Evolutionary conservation across 345 rosid species (phyloP).

Genomic region (Salix suchowensis): DNA sequence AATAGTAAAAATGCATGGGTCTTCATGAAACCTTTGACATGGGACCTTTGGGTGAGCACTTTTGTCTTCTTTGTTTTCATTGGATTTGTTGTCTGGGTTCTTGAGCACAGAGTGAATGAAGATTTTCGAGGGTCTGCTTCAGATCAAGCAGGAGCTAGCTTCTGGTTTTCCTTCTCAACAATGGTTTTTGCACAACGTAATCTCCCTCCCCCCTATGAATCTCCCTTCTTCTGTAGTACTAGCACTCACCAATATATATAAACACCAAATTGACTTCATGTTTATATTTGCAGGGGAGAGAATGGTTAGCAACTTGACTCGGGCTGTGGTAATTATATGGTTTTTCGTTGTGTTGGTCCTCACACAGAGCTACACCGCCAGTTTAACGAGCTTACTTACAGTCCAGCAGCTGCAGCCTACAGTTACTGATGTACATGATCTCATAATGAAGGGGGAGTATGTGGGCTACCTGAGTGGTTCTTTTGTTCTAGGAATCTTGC

Average conservation of each 20-base stretch:
- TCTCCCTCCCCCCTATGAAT: neutral
- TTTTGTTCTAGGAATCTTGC: constrained; percentile 34
- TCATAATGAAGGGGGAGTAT: constrained; percentile 28
- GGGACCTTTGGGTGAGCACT: constrained; percentile 59
- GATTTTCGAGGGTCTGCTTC: constrained; percentile 56
- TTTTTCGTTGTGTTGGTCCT: constrained; percentile 63
- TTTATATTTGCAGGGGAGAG: constrained; percentile 46
- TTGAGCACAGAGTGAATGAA: constrained; percentile 59
- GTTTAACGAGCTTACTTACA: constrained; percentile 52
- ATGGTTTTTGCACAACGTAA: constrained; percentile 50
- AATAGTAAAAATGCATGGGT: constrained; percentile 49
- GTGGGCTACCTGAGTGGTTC: constrained; percentile 48
- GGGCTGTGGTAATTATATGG: constrained; percentile 54
- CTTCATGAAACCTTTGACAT: constrained; percentile 60
- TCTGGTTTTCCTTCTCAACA: constrained; percentile 79
- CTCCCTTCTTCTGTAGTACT: neutral
- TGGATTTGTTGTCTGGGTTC: constrained; percentile 62
- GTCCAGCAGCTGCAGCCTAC: constrained; percentile 52
- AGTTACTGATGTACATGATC: constrained; percentile 30
- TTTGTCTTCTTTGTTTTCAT: constrained; percentile 47
- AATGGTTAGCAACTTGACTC: constrained; percentile 43
- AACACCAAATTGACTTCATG: neutral
- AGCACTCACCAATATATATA: neutral
- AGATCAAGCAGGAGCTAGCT: constrained; percentile 43
- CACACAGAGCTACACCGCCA: constrained; percentile 72